Evolutionary conservation across 2,329 filamentous ascomycete genomes (phyloP).

Genomic region (Trichoderma harzianum): DNA sequence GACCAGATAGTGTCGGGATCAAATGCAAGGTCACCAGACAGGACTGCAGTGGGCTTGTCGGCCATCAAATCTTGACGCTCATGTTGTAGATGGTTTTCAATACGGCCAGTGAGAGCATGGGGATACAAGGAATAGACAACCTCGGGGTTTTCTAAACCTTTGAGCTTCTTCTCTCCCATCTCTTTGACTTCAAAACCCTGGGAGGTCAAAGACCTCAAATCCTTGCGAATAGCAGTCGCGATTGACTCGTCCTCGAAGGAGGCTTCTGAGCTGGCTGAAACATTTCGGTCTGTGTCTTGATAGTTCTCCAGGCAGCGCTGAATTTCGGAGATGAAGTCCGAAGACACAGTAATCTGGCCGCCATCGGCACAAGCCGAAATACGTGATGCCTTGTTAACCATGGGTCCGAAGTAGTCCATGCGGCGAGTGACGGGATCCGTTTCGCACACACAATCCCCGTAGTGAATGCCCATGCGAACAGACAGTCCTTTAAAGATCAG

Average conservation of each 20-base stretch:
- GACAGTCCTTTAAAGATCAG: constrained; percentile 92
- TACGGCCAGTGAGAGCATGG: constrained; percentile 77
- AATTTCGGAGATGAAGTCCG: constrained; percentile 95
- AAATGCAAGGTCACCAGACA: constrained; percentile 64
- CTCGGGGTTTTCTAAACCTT: constrained; percentile 96
- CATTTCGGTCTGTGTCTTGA: constrained; percentile 74
- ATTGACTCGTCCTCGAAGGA: constrained; percentile 69
- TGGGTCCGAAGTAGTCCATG: constrained; percentile 99
- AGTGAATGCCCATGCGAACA: constrained; percentile 97
- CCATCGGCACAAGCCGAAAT: constrained; percentile 94
- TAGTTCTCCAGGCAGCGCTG: constrained; percentile 86
- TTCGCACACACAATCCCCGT: constrained; percentile 90
- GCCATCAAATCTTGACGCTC: constrained; percentile 43
- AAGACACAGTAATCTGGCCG: constrained; percentile 93
- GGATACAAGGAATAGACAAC: constrained; percentile 95
- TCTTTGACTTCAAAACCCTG: constrained; percentile 97
- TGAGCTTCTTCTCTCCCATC: constrained; percentile 89
- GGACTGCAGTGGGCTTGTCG: constrained; percentile 59
- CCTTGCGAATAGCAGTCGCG: constrained; percentile 76
- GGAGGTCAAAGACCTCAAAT: constrained; percentile 79
- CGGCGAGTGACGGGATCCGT: constrained; percentile 92
- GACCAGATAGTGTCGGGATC: constrained; percentile 85
- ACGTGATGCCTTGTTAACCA: constrained; percentile 96
- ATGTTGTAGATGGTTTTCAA: constrained; percentile 61
- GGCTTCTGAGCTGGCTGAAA: constrained; percentile 65